Conservation (phyloP, 73 alveolate genomes). For the Tetrahymena malaccensis region DNA sequence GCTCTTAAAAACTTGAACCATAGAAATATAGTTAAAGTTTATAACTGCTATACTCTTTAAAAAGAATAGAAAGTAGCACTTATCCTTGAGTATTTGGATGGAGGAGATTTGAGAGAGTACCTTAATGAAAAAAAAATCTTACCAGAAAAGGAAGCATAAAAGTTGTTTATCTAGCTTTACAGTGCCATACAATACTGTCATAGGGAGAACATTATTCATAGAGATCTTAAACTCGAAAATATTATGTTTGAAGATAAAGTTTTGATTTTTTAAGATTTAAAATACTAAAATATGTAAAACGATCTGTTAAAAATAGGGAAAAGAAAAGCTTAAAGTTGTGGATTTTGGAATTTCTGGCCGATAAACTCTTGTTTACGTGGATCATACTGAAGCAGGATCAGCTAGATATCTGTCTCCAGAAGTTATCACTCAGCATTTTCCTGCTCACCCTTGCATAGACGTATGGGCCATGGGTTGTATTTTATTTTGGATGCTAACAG, state of each 20-base stretch:
- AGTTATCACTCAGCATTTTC: neutral
- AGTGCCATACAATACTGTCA: constrained; percentile 31
- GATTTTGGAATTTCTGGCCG: constrained; percentile 3
- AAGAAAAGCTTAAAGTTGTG: constrained; percentile 16
- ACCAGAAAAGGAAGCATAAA: constrained; percentile 43
- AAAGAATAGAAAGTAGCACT: constrained; percentile 33
- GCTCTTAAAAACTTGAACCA: constrained; percentile 42
- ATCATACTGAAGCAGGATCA: constrained; percentile 5
- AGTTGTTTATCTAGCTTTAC: constrained; percentile 1
- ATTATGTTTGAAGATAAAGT: constrained; percentile 14
- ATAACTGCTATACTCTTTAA: constrained; percentile 37
- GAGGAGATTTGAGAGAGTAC: constrained; percentile 45
- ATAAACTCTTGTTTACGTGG: neutral
- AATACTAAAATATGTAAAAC: neutral
- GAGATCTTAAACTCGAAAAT: constrained; percentile 34
- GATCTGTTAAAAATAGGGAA: neutral
- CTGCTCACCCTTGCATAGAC: constrained; percentile 4
- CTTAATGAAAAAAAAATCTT: neutral
- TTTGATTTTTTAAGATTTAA: neutral
- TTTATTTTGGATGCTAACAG: constrained; percentile 4
- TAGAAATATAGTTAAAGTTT: constrained; percentile 42
- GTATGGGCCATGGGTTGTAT: constrained; percentile 1
- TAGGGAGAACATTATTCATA: constrained; percentile 14
- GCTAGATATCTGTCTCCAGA: neutral
- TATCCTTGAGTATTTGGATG: constrained; percentile 56